These are phyloP conservation scores for Jamesozyma jinghongensis DNA, from an alignment of 805 yeast species.

Conservation along the genomic window DNA sequence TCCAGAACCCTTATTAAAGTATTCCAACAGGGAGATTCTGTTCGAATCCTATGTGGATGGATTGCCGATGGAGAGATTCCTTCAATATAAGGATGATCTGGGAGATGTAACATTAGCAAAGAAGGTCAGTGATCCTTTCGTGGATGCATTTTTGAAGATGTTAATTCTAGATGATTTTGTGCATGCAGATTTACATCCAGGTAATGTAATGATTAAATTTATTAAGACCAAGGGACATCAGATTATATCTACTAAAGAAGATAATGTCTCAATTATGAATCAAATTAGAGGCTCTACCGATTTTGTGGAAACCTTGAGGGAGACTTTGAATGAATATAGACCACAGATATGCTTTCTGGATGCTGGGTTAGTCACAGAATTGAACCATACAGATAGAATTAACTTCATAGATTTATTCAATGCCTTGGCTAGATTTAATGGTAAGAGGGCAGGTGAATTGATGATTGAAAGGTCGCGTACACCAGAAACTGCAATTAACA, in stretches of 20 bases:
- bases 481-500: conserved; percentile 82
- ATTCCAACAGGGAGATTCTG: conserved; percentile 60
- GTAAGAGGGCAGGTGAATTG: conserved; percentile 86
- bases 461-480: conserved; percentile 94
- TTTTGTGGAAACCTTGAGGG: conserved; percentile 38
- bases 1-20: conserved; percentile 47
- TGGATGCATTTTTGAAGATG: conserved; percentile 91
- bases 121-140: conserved; percentile 67
- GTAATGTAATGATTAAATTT: conserved; percentile 76
- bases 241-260: conserved; percentile 7
- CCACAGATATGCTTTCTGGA: conserved; percentile 89
- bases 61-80: conserved; percentile 64
- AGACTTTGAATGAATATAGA: conserved; percentile 50
- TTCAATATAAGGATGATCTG: conserved; percentile 36
- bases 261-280: background rate
- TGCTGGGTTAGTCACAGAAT: conserved; percentile 87
- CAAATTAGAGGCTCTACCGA: conserved; percentile 1
- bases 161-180: conserved; percentile 85
- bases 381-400: conserved; percentile 63
- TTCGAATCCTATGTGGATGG: conserved; percentile 85
- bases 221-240: conserved; percentile 34
- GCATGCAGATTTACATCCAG: conserved; percentile 96
- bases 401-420: conserved; percentile 86
- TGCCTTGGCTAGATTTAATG: conserved; percentile 85
- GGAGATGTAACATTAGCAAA: conserved; percentile 42